A percentile compares a stretch with the other conserved stretches of the same genome.
Conservation (phyloP, 192 early-diverging fungal genomes). For the Coemansia guatemalensis region DNA sequence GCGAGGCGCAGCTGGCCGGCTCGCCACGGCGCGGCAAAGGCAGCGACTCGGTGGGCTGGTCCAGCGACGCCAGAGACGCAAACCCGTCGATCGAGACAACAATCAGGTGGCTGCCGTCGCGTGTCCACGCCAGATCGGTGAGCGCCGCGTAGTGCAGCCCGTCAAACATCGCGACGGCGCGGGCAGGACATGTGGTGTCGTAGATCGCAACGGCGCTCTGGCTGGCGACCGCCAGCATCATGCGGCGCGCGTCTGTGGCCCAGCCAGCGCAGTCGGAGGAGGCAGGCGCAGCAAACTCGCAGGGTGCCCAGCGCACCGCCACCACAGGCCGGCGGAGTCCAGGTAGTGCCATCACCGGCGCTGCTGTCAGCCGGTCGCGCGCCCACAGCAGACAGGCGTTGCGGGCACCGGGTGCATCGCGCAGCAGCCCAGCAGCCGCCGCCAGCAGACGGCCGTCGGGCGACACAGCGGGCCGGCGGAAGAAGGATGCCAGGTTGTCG, state of each 20-base stretch:
- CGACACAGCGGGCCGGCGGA: slow-evolving; percentile 80
- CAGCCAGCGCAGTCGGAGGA: slow-evolving; percentile 5
- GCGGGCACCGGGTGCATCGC: slow-evolving; percentile 32
- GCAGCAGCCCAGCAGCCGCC: slow-evolving; percentile 75
- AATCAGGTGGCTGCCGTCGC: slow-evolving; percentile 73
- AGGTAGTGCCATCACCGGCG: slow-evolving; percentile 68
- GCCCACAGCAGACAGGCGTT: slow-evolving; percentile 71
- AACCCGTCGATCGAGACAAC: slow-evolving; percentile 86
- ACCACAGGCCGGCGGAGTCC: slow-evolving; percentile 78
- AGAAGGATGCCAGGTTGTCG: slow-evolving; percentile 89
- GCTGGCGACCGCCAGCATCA: slow-evolving; percentile 83
- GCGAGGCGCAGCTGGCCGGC: background rate
- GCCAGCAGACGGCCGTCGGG: slow-evolving; percentile 85
- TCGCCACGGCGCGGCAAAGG: slow-evolving; percentile 5
- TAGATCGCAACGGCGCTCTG: slow-evolving; percentile 82
- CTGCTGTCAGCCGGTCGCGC: slow-evolving; percentile 57
- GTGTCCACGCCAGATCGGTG: slow-evolving; percentile 86
- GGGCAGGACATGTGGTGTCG: slow-evolving; percentile 69
- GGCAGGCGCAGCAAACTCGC: slow-evolving; percentile 22
- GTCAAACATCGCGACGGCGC: slow-evolving; percentile 69
- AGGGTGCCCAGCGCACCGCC: slow-evolving; percentile 67
- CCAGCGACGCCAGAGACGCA: slow-evolving; percentile 75
- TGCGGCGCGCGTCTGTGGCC: slow-evolving; percentile 62
- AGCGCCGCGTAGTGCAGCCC: slow-evolving; percentile 88
- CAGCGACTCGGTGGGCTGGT: slow-evolving; percentile 43